These are phyloP conservation scores for Diospyros lotus DNA, from an alignment of 148 eudicot species.

Conservation along the genomic window DNA sequence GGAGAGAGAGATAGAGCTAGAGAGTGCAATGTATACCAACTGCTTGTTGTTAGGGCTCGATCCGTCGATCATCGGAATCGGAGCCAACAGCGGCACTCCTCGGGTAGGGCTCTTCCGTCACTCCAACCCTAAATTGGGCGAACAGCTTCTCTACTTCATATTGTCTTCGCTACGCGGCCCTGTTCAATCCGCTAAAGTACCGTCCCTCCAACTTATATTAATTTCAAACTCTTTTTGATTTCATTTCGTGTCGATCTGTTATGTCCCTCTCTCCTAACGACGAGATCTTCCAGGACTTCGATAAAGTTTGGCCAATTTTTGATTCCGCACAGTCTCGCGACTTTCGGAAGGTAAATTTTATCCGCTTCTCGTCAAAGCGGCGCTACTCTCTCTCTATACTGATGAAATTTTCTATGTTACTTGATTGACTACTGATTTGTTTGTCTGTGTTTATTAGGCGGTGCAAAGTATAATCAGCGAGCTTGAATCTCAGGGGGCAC, in stretches of 20 bases:
- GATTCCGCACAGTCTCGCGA: slow-evolving; percentile 98
- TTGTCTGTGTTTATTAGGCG: slow-evolving; percentile 42
- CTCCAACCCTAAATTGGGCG: slow-evolving; percentile 98
- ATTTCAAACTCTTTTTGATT: background rate
- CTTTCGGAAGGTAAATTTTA: slow-evolving; percentile 71
- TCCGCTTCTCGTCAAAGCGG: background rate
- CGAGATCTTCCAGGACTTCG: slow-evolving; percentile 72
- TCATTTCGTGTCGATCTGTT: slow-evolving; percentile 11
- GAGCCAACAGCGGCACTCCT: slow-evolving; percentile 51
- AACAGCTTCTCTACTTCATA: slow-evolving; percentile 89
- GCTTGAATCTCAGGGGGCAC: slow-evolving; percentile 96
- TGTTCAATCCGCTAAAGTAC: slow-evolving; percentile 76
- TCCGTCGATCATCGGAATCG: slow-evolving; percentile 73
- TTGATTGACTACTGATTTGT: slow-evolving; percentile 2
- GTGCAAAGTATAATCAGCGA: slow-evolving; percentile 97
- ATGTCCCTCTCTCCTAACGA: slow-evolving; percentile 1
- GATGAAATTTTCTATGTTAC: background rate
- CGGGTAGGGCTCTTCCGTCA: slow-evolving; percentile 92
- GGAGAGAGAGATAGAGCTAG: slow-evolving; percentile 94
- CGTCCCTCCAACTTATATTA: slow-evolving; percentile 3
- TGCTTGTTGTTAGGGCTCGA: slow-evolving; percentile 83
- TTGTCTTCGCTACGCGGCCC: slow-evolving; percentile 88
- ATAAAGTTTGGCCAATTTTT: slow-evolving; percentile 98
- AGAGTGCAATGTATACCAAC: slow-evolving; percentile 96
- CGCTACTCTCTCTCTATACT: background rate